Base-by-base conservation (phyloP, 2,329 filamentous ascomycete genomes). In the Plectosphaerella plurivora region DNA sequence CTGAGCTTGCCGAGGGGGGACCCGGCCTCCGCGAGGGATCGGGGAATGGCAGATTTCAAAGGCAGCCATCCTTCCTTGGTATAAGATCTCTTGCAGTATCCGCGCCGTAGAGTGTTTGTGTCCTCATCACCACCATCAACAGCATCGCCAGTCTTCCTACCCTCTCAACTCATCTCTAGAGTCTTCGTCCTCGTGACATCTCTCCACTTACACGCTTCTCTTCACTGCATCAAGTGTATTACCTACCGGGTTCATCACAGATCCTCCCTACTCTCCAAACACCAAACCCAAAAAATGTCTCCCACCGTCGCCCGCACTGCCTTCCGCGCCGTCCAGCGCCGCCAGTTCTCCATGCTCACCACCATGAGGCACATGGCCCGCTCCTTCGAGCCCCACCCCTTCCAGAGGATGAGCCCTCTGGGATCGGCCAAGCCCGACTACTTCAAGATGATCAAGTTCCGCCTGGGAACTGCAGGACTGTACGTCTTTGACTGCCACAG, bases 311-410 rank as follows among this genome's bases (percentile, higher is more conserved):
- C 67, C 53, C 68, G 67, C 58, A 61, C 60, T 50, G 57, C 63
- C 55, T 53, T 63, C 42, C 59, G 59, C 48, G 51, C 52, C 35
- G 53, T 58, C 47, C 55, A 59, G 56, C 62, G 59, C 25, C 62
- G 67, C 51, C 59, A 67, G n/a, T 70, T 71, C 63, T 69, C 68
- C 52, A 58, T 70, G 52, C 61, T 70, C 56, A 60, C 60, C 49
- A 62, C 60, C 44, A 63, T 72, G 57, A 68, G 68, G 57, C 59
- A 60, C 54, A 63, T 68, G 49, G 66, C 65, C 47, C 66, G 68
- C 48, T 61, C 62, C 33, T 69, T 72, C 50, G 69, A 72, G 68
- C 57, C 67, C 16, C 68, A 71, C 52, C 66, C 66, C 51, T 71
- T 68, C 61, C 61, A 69, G 63, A 65, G 68, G 22, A 60, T 71